Evolutionary conservation across 345 rosid genomes (phyloP), one percentile per base, ranked within the genome.

Genomic region (Populus pruinosa): DNA sequence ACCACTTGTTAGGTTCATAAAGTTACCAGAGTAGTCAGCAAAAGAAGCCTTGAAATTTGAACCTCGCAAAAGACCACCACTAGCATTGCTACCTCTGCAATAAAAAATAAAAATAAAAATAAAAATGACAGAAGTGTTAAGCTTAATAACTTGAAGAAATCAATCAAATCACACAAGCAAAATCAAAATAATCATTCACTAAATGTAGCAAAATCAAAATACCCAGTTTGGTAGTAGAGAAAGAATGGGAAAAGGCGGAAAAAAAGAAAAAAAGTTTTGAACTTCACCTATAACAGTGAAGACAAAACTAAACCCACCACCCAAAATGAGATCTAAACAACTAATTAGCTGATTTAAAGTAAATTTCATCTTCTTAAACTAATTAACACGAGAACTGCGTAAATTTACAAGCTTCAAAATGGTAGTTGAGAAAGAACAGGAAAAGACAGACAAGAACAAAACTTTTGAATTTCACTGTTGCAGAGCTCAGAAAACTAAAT

Each of bases 11-110:
- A 47, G 27, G 82, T 55, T 82, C 81, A 66, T 76, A 66, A 76
- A 66, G 74, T 74, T 80, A 79, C 80, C 78, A 71, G 41, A 20
- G 21, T 53, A 76, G 69, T 76, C 78, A 64, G 78, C 72, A 50
- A 74, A 71, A 69, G 76, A 81, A 70, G 81, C 81, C 82, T 71
- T 29, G 64, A 63, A 59, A 29, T 67, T 50, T 16, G 43, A 69
- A 59, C 71, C 63, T 72, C 50, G 20, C 55, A 7, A 23, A 67
- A 20, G 29, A 31, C 67, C 39, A 23, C 76, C 75, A 20, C 41
- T 25, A 27, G 63, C 76, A 35, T 62, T 62, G 27, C 88, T 83
- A 87, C 71, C 84, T 87, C 90, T 87, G 90, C 75, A 72, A 16
- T 67, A 70, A 61, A 29, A 39, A 27, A 27, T 27, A 27, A 39